Base-by-base conservation (phyloP, 768 basidiomycete species). In the Suillus hirtellus region DNA sequence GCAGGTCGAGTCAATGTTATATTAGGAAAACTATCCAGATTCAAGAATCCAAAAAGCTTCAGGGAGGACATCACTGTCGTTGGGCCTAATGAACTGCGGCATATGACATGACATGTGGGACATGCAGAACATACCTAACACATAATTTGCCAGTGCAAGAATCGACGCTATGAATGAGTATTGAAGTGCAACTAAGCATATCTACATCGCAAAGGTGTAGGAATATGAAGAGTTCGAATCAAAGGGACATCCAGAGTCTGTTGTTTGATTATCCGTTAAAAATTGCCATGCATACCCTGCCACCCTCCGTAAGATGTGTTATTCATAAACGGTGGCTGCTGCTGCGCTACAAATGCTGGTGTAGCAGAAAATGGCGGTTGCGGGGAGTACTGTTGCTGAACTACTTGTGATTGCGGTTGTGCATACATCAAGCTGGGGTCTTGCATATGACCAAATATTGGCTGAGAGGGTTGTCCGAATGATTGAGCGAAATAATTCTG, bases 291-390 rank as follows among this genome's bases (percentile, higher is more conserved):
- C 3, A 38, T 42, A 2, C 67, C 63, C 21, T 68, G 65, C 49
- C 75, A 75, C 31, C 65, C 63, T 1, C 59, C 58, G 37, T 63
- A 73, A 31, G 61, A 65, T 19, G 55, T 54, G 24, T 66, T 56
- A 31, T 61, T 59, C 40, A 66, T 67, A 37, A 63, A 64, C 47
- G 68, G 72, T 43, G 69, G 73, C 50, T 70, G 72, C 42, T 44
- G 46, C 56, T 64, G 65, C 61, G 71, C 63, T 60, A 64, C 40
- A 61, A 34, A 34, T 65, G 65, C 35, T 31, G 69, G 43, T 19
- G 65, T 61, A 31, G 65, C 56, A 46, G 62, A 66, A 59, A 69
- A 68, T 12, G 56, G 72, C 14, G 66, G 63, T 46, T 78, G 79
- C 14, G 78, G 73, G 7, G 74, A 72, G 64, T 65, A 69, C 31